These are phyloP conservation scores for Puccinellia tenuiflora DNA, from an alignment of 176 grass and related monocot species.

Conservation along the genomic window DNA sequence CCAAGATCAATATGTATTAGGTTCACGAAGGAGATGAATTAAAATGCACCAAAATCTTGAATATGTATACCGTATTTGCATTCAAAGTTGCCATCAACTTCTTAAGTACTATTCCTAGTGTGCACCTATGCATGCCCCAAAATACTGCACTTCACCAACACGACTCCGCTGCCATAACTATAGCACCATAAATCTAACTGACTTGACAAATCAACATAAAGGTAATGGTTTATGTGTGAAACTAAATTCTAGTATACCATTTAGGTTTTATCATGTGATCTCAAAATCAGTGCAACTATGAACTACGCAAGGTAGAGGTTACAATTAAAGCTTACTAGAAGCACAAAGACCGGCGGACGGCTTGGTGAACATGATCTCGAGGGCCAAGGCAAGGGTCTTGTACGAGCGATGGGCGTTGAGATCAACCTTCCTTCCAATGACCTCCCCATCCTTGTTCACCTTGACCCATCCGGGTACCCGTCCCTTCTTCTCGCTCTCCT, in stretches of 20 bases:
- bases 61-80: neutral
- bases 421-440: conserved; percentile 85
- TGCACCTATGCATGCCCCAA: neutral
- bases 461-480: conserved; percentile 46
- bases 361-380: conserved; percentile 83
- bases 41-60: neutral
- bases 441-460: conserved; percentile 84
- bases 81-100: neutral
- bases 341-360: conserved; percentile 22
- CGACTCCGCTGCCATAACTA: neutral
- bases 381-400: conserved; percentile 50
- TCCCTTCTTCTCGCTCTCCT: conserved; percentile 36
- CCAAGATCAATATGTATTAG: neutral
- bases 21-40: neutral
- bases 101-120: neutral
- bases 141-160: neutral
- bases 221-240: neutral
- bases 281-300: neutral
- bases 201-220: neutral
- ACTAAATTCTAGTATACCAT: neutral
- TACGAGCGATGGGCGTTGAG: conserved; percentile 56
- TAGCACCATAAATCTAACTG: conserved; percentile 17
- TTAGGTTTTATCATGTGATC: neutral
- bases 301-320: neutral
- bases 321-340: conserved; percentile 30